Base-by-base conservation (phyloP, 805 yeast species). In the Cyberlindnera petersonii region DNA sequence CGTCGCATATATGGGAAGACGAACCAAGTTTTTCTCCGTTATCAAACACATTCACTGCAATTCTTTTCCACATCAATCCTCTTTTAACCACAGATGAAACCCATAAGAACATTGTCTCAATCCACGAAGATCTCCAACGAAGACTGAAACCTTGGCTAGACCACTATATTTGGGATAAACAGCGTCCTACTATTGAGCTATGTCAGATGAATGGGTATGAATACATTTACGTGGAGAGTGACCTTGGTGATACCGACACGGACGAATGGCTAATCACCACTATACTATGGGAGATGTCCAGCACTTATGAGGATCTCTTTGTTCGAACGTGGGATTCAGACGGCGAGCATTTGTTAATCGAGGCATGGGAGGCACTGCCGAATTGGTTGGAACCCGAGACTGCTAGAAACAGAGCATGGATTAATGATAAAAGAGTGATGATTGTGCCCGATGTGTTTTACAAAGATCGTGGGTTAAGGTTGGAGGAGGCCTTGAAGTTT, bases 271-370 rank as follows among this genome's bases (percentile, higher is more conserved):
- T 79, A 6, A 44, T 76, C 5, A 53, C 69, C 1, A 54, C 61
- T 6, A 35, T 77, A 1, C 49, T 78, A 6, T 60, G 56, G 42
- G 55, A 63, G 4, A 60, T 74, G 37, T 60, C 72, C 5, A 46
- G 24, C 18, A 46, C 59, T 2, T 44, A 47, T 38, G 60, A 47
- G 35, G 69, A 66, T 39, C 37, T 74, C 3, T 74, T 61, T 49
- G 63, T 75, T 5, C 73, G 68, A 27, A 44, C 65, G 2, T 61
- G 64, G 42, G 86, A 79, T 49, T 66, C 69, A 2, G 82, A 75
- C 32, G 76, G 79, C 7, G 86, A 81, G 42, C 70, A 73, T 32
- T 35, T 79, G 9, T 52, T 80, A 31, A 65, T 73, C 8, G 80
- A 75, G 43, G 66, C 72, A 1, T 63, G 70, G 26, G 72, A 75